Conservation (phyloP, 352 stramenopile species). For the Globisporangium emineosum region DNA sequence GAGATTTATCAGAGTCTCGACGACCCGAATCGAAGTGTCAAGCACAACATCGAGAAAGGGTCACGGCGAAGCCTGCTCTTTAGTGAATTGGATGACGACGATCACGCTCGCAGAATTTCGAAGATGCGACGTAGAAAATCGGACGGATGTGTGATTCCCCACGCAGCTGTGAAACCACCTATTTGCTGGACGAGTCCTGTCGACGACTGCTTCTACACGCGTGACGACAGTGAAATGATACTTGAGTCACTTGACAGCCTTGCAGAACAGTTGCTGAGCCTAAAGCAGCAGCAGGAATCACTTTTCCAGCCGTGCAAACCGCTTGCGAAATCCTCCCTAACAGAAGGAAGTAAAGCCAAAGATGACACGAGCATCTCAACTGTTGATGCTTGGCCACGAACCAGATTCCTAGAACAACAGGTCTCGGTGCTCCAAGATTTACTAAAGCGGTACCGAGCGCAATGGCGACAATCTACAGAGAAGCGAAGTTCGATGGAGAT, state of each 20-base stretch:
- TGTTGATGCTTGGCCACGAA: constrained; percentile 25
- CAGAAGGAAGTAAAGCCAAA: background rate
- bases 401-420: constrained; percentile 51
- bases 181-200: constrained; percentile 19
- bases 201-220: constrained; percentile 37
- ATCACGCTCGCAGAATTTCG: constrained; percentile 1
- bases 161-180: constrained; percentile 9
- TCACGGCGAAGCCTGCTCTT: background rate
- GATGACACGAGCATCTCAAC: constrained; percentile 15
- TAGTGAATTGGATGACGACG: constrained; percentile 13
- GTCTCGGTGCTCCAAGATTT: constrained; percentile 45
- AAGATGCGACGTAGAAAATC: constrained; percentile 24
- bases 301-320: constrained; percentile 18
- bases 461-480: constrained; percentile 44
- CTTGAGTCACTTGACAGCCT: constrained; percentile 37
- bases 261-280: constrained; percentile 40
- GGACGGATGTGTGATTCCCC: constrained; percentile 16
- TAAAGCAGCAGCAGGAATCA: constrained; percentile 33
- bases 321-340: constrained; percentile 11
- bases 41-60: constrained; percentile 20
- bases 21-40: constrained; percentile 26
- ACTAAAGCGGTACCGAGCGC: constrained; percentile 39
- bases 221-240: constrained; percentile 49
- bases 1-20: constrained; percentile 60
- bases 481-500: constrained; percentile 28